These are phyloP conservation scores for Paramecium octaurelia DNA, from an alignment of 73 alveolate genomes.

Conservation along the genomic window DNA sequence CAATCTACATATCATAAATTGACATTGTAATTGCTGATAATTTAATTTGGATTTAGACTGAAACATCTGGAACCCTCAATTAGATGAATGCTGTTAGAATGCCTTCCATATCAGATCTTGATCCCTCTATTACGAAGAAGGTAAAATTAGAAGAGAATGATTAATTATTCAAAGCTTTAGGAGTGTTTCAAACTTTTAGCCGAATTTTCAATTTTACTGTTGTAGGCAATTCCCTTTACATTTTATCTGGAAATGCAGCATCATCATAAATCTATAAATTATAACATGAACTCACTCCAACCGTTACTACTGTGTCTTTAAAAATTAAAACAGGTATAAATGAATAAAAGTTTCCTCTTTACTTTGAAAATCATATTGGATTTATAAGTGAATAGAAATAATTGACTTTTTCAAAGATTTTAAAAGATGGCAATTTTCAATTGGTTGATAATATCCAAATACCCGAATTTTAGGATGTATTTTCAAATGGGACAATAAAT, in stretches of 20 bases:
- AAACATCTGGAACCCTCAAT: not conserved
- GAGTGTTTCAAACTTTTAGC: not conserved
- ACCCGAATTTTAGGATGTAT: not conserved
- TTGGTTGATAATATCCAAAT: not conserved
- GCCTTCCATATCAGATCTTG: not conserved
- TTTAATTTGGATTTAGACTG: constrained; percentile 28
- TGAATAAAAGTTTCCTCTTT: not conserved
- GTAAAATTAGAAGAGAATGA: constrained; percentile 4
- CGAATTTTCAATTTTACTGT: not conserved
- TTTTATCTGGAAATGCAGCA: not conserved
- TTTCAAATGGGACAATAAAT: not conserved
- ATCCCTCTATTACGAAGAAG: not conserved
- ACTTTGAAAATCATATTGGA: constrained; percentile 10
- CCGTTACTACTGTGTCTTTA: not conserved
- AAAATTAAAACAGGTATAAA: not conserved
- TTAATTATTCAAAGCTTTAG: not conserved
- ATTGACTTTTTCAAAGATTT: not conserved
- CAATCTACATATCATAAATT: not conserved
- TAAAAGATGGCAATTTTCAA: not conserved
- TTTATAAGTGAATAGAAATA: not conserved
- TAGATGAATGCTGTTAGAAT: not conserved
- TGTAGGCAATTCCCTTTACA: not conserved
- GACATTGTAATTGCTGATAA: not conserved
- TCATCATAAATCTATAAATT: not conserved
- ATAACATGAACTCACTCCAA: not conserved